Base-by-base conservation (phyloP, 352 stramenopile species). In the Globisporangium apiculatum region DNA sequence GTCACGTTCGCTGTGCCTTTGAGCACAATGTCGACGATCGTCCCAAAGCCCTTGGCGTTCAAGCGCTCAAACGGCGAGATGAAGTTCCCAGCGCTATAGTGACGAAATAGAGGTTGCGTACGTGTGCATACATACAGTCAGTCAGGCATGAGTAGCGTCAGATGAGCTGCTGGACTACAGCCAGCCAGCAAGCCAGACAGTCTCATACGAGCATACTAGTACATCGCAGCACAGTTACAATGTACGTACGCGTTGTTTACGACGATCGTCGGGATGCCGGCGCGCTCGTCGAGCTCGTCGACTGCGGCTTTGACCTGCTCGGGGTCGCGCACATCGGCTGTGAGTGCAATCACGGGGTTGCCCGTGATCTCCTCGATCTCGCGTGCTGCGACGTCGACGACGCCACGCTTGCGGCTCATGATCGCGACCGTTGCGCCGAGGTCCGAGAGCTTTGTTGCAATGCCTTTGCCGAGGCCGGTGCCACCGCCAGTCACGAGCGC, bases 1-100 rank as follows among this genome's bases (percentile, higher is more conserved):
- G 83, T 93, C 54, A 95, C 79, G 64, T 93, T 93, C 62, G 82
- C 82, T 36, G 81, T 90, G 36, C 85, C 85, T 64, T 91, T 89
- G 42, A 95, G 75, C 55, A 93, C 96, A 71, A 99, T 99, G 51
- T 98, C 95, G 64, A 99, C 87, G 17, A 99, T 97, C 36, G 96
- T 99, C 38, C 89, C 87, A 67, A 98, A 98, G 31, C 88, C 95
- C 72, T 98, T 98, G 38, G 89, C 82, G 58, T 83, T 96, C 42
- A 98, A 74, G 9, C 86, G 74, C 63, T 96, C 84, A 31, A 96
- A 97, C 37, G 84, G 83, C 37, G 83, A 90, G 58, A 98, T 84
- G 75, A 98, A 98, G 74, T 98, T 98, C 53, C 95, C 95, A 1
- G 95, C 95, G 4, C 91, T 95, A 49, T 11, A 38, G 5, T 31